Conservation (phyloP, 2,329 filamentous ascomycete genomes). For the Gnomoniopsis sp. region DNA sequence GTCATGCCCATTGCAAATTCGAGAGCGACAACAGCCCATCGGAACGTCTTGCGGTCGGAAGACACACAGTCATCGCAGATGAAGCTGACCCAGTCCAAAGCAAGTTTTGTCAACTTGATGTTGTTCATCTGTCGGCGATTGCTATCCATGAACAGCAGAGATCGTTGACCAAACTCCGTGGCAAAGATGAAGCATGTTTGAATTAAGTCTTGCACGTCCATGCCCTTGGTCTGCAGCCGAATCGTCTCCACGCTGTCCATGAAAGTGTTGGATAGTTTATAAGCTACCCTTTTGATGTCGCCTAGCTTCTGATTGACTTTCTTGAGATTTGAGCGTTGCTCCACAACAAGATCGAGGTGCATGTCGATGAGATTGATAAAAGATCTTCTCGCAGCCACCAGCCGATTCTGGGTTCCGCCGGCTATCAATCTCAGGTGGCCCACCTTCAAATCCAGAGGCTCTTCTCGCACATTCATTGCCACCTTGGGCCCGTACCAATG, state of each 20-base stretch:
- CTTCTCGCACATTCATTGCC: conserved; percentile 67
- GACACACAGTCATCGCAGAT: conserved; percentile 96
- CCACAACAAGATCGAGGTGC: conserved; percentile 83
- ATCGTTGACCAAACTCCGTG: conserved; percentile 97
- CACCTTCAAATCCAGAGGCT: conserved; percentile 78
- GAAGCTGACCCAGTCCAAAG: conserved; percentile 95
- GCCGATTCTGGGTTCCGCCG: conserved; percentile 74
- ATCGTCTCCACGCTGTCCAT: conserved; percentile 98
- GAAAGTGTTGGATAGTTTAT: conserved; percentile 94
- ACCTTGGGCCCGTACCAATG: conserved; percentile 80
- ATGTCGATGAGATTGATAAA: conserved; percentile 78
- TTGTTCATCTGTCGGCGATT: conserved; percentile 97
- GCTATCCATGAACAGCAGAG: conserved; percentile 90
- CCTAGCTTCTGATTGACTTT: conserved; percentile 88
- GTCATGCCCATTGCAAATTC: conserved; percentile 99
- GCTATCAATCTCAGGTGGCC: conserved; percentile 87
- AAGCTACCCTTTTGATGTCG: conserved; percentile 92
- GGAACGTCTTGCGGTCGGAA: conserved; percentile 91
- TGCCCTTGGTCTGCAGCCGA: conserved; percentile 74
- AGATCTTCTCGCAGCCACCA: conserved; percentile 73
- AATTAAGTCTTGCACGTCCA: conserved; percentile 91
- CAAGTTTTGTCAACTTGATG: conserved; percentile 86
- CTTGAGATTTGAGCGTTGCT: conserved; percentile 88
- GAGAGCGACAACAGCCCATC: conserved; percentile 92
- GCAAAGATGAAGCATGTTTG: conserved; percentile 98